phyloP scores from a whole-genome alignment of 164 flowering plant genomes.

The Kingdonia uniflora region DNA sequence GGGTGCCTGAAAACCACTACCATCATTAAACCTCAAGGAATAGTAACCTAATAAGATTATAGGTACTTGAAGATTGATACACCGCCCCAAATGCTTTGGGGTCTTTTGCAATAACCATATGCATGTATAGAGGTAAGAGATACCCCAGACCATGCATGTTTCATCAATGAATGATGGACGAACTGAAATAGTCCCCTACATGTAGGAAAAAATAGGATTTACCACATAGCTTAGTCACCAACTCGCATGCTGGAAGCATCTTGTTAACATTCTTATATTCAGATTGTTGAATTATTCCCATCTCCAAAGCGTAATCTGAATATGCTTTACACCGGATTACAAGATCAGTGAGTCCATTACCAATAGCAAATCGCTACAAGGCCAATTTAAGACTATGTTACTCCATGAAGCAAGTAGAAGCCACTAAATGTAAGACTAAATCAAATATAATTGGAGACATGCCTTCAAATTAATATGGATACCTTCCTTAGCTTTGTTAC shows the following conservation, averaged over 20 bases:
- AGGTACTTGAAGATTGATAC: too few species aligned
- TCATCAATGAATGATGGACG: too few species aligned
- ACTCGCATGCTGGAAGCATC: conserved; percentile 38
- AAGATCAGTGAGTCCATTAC: conserved; percentile 82
- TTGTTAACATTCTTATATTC: conserved; percentile 38
- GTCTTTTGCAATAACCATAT: too few species aligned
- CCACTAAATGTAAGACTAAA: not conserved
- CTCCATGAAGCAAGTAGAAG: not conserved
- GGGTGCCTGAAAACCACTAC: conserved; percentile 26
- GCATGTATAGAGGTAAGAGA: too few species aligned
- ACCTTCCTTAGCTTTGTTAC: conserved; percentile 74
- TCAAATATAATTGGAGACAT: not conserved
- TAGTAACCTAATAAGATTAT: too few species aligned
- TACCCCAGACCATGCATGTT: too few species aligned
- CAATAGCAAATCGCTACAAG: conserved; percentile 81
- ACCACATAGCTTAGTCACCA: conserved; percentile 54
- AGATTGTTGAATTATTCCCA: conserved; percentile 37
- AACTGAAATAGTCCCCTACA: too few species aligned
- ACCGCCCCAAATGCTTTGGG: too few species aligned
- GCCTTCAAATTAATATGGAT: conserved; percentile 72
- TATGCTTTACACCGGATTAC: conserved; percentile 66
- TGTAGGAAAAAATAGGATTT: conserved; percentile 3
- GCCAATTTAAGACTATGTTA: conserved; percentile 4
- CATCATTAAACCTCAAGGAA: not conserved
- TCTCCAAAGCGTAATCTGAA: conserved; percentile 62